Evolutionary conservation across 345 rosid species (phyloP), one percentile per base, ranked within the genome.

Genomic region (Eutrema japonicum): DNA sequence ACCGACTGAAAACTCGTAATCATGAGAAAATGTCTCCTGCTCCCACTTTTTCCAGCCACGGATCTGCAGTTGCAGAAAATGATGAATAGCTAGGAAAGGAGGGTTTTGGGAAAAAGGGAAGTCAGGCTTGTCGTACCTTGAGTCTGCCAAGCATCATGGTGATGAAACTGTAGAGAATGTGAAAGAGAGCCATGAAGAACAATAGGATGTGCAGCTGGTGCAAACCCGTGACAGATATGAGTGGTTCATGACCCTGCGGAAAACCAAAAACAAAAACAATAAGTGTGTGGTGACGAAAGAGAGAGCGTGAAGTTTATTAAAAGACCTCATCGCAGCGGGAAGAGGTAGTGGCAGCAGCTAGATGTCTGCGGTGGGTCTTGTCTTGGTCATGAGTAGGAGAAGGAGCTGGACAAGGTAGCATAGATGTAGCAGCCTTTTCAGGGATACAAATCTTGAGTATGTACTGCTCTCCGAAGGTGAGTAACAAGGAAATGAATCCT

Each of bases 21-120:
- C 85, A 71, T 78, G 82, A 50, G 98, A 82, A 47, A 47, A 43
- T 62, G 96, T 88, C 80, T 92, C 98, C 66, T 67, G 76, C 76
- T 92, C 98, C 95, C 98, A 93, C 13, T 72, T 72, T 83, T 93
- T 93, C 98, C 96, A 93, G 51, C 91, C 85, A 35, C 93, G 96
- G 73, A 76, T 89, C 98, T 91, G 85, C 46, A 58, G 66, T 48
- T 29, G n/a, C 33, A 50, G 64, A 65, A 58, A 47, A 59, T 48
- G 38, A 48, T 38, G 42, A 59, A 29, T 14, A 71, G 40, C 10
- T 38, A 49, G 40, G 32, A 56, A 62, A 59, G 4, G 51, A 26
- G 6, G 36, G 26, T 38, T 50, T 40, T 62, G 54, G 46, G 52
- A 22, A 52, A 37, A 47, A 27, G 26, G 43, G 9, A 59, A 72